Percentiles rank a stretch among this genome's conserved stretches.
These are phyloP conservation scores for Aureobasidium subglaciale DNA, from an alignment of 2,329 filamentous ascomycete genomes.

Conservation along the genomic window DNA sequence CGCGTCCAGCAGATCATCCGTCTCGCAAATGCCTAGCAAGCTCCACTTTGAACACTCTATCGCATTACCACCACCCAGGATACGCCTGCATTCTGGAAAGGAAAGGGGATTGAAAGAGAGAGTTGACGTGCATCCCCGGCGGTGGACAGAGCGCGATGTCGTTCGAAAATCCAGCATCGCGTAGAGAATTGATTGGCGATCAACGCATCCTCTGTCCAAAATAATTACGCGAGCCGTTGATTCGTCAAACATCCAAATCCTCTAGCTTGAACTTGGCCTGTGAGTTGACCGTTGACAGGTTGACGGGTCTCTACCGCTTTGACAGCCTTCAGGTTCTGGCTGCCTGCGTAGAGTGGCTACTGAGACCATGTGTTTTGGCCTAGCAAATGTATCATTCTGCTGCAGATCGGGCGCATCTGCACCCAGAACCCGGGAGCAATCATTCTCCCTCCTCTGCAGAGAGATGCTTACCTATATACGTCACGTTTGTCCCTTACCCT, in stretches of 20 bases:
- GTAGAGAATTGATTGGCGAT: slow-evolving; percentile 3
- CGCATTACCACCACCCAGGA: slow-evolving; percentile 13
- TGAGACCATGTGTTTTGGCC: slow-evolving; percentile 13
- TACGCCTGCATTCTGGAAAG: slow-evolving; percentile 6
- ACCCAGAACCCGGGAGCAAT: slow-evolving; percentile 7
- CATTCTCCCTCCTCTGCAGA: slow-evolving; percentile 7
- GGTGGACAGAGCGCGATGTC: neutral
- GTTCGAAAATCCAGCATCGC: neutral
- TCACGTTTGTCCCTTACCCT: slow-evolving; percentile 8
- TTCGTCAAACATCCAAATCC: slow-evolving; percentile 5
- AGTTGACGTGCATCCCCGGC: slow-evolving; percentile 11
- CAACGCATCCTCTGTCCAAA: slow-evolving; percentile 4
- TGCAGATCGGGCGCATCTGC: slow-evolving; percentile 10
- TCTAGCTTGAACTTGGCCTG: slow-evolving; percentile 7
- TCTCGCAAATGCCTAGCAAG: slow-evolving; percentile 1
- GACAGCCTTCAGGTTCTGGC: slow-evolving; percentile 14
- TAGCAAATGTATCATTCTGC: slow-evolving; percentile 11
- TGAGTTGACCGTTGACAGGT: slow-evolving; percentile 15
- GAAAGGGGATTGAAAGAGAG: neutral
- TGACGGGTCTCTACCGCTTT: slow-evolving; percentile 13
- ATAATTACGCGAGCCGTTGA: slow-evolving; percentile 14
- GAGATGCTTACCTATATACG: slow-evolving; percentile 11
- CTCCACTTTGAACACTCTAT: neutral
- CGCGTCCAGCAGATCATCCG: slow-evolving; percentile 13
- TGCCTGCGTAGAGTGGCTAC: slow-evolving; percentile 12